Conservation (phyloP, 1,139 yeast genomes). For the Debaryomyces udenii region DNA sequence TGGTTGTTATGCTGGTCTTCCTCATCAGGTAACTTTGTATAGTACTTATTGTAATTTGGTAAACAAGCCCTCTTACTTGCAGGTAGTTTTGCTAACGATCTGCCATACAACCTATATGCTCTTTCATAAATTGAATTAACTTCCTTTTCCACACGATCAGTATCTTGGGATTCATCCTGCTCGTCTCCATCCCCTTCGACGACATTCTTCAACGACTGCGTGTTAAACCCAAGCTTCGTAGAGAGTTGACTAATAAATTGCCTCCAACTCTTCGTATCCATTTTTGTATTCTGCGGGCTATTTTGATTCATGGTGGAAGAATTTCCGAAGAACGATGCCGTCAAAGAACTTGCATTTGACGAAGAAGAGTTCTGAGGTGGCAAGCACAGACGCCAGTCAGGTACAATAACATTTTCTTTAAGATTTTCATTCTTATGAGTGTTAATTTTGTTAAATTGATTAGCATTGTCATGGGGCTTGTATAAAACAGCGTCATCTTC, state of each 20-base stretch:
- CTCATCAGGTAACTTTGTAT: constrained; percentile 20
- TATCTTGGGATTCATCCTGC: constrained; percentile 15
- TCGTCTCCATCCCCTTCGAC: constrained; percentile 21
- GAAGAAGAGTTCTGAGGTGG: constrained; percentile 30
- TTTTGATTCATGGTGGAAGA: constrained; percentile 31
- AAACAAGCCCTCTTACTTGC: constrained; percentile 44
- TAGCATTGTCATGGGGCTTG: constrained; percentile 47
- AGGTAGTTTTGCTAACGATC: constrained; percentile 42
- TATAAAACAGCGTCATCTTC: constrained; percentile 50
- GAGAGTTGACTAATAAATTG: constrained; percentile 40
- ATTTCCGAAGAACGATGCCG: constrained; percentile 26
- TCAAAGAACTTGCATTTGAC: constrained; percentile 14
- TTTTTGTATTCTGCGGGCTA: constrained; percentile 17
- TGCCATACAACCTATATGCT: constrained; percentile 46
- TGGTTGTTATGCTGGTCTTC: constrained; percentile 12
- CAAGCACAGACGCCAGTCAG: constrained; percentile 46
- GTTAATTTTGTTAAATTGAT: constrained; percentile 46
- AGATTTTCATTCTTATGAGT: constrained; percentile 51
- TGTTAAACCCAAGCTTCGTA: constrained; percentile 41
- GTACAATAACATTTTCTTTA: constrained; percentile 45
- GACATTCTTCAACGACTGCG: constrained; percentile 35
- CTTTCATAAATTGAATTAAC: constrained; percentile 40
- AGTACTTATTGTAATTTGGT: constrained; percentile 43
- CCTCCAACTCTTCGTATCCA: constrained; percentile 44
- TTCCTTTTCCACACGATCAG: constrained; percentile 36